These are phyloP conservation scores for Saccharomycopsis sp. DNA, from an alignment of 805 yeast species.

Conservation along the genomic window DNA sequence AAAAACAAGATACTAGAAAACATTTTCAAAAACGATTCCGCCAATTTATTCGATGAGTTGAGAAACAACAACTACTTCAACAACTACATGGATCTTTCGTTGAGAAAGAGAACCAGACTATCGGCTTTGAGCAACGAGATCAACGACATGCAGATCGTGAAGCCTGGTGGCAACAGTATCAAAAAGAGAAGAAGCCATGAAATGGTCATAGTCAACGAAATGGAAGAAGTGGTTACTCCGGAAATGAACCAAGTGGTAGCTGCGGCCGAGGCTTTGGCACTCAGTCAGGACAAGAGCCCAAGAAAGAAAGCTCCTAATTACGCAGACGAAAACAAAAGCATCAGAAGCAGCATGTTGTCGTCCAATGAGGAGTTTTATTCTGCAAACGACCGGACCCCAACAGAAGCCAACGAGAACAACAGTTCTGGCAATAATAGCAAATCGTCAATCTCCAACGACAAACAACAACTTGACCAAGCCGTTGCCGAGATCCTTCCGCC, in stretches of 20 bases:
- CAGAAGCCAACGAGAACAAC: background rate
- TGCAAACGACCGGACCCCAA: background rate
- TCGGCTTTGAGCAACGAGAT: slow-evolving; percentile 5
- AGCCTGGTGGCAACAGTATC: slow-evolving; percentile 4
- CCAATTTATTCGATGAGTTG: slow-evolving; percentile 12
- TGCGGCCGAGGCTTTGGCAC: background rate
- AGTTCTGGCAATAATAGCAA: background rate
- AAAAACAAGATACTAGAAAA: slow-evolving; percentile 17
- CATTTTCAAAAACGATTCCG: slow-evolving; percentile 11
- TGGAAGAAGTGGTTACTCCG: slow-evolving; percentile 8
- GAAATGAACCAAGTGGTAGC: background rate
- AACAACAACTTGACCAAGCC: background rate
- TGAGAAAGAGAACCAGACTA: slow-evolving; percentile 7
- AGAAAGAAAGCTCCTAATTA: background rate
- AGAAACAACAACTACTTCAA: slow-evolving; percentile 17
- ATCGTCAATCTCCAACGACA: background rate
- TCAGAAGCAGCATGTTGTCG: background rate
- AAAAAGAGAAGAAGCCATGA: slow-evolving; percentile 12
- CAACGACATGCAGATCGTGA: slow-evolving; percentile 2
- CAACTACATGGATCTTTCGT: slow-evolving; percentile 16
- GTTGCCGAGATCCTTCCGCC: background rate
- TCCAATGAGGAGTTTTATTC: slow-evolving; percentile 17
- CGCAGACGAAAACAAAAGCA: background rate
- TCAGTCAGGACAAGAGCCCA: background rate
- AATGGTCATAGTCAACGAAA: slow-evolving; percentile 12